A percentile compares a stretch with the other conserved stretches of the same genome.
Evolutionary conservation across 1,284 basidiomycete species (phyloP).

Genomic region (Rhodotorula mucilaginosa): DNA sequence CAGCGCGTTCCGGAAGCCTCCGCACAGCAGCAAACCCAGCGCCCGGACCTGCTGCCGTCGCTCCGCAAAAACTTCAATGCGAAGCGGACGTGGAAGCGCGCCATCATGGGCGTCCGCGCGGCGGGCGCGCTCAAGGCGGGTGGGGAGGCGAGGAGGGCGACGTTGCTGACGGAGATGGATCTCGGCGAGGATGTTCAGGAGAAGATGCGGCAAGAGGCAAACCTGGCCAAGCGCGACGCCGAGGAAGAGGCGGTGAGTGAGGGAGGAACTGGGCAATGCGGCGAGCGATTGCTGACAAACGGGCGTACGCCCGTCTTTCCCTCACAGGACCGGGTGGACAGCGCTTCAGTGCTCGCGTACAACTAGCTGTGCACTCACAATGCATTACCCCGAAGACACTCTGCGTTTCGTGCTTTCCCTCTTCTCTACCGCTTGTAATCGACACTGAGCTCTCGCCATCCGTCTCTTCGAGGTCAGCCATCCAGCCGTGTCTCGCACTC

Average conservation of each 20-base stretch:
- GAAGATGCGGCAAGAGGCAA: slow-evolving; percentile 19
- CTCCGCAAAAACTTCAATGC: slow-evolving; percentile 86
- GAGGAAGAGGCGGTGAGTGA: slow-evolving; percentile 27
- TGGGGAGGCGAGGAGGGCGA: slow-evolving; percentile 19
- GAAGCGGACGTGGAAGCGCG: slow-evolving; percentile 55
- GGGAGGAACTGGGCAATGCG: not conserved
- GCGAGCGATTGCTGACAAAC: not conserved
- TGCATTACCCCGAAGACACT: not conserved
- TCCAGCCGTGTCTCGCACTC: too few species aligned
- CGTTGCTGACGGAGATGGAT: slow-evolving; percentile 7
- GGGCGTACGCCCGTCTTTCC: not conserved
- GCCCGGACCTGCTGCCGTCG: slow-evolving; percentile 76
- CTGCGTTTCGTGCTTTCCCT: not conserved
- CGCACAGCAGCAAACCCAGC: slow-evolving; percentile 18
- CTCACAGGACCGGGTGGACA: not conserved
- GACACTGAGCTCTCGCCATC: not conserved
- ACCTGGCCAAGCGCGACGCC: slow-evolving; percentile 23
- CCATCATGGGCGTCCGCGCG: slow-evolving; percentile 37
- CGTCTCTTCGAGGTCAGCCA: too few species aligned
- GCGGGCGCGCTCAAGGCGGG: slow-evolving; percentile 28
- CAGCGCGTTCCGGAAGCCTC: slow-evolving; percentile 44
- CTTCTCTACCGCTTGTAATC: not conserved
- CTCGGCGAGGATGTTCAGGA: slow-evolving; percentile 15
- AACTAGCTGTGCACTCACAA: not conserved
- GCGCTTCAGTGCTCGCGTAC: not conserved